A percentile compares a stretch with the other conserved stretches of the same genome.
These are phyloP conservation scores for Neurospora sp. DNA, from an alignment of 495 filamentous ascomycete genomes.

Conservation along the genomic window DNA sequence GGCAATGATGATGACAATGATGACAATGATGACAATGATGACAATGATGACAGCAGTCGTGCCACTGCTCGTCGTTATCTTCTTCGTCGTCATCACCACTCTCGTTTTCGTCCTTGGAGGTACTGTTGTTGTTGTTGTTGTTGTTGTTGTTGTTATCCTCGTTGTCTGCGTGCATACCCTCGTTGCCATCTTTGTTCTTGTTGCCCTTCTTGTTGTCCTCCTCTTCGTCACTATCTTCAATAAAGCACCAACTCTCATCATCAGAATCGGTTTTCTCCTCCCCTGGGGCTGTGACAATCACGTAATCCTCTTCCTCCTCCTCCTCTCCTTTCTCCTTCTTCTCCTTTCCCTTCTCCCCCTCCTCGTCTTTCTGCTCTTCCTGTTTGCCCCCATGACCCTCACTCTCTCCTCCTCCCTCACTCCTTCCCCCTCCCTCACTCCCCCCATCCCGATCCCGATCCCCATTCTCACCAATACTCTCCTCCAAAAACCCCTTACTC, in stretches of 20 bases:
- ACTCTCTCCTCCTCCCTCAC: slow-evolving; percentile 3
- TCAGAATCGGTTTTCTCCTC: neutral
- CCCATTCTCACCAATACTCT: slow-evolving; percentile 8
- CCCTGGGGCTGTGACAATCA: neutral
- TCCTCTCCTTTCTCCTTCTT: neutral
- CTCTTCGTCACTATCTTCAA: neutral
- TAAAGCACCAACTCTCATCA: neutral
- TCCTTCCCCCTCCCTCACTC: neutral
- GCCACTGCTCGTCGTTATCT: neutral
- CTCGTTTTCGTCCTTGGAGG: too few species aligned
- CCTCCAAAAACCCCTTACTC: neutral
- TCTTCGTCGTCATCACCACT: neutral
- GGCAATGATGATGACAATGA: neutral
- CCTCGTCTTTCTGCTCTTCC: neutral
- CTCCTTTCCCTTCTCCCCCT: neutral
- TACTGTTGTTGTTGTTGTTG: neutral
- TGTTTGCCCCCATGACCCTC: slow-evolving; percentile 15
- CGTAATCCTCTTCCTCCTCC: neutral
- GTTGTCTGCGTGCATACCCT: too few species aligned
- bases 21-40: neutral
- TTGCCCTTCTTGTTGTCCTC: neutral
- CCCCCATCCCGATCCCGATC: neutral
- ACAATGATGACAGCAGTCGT: neutral
- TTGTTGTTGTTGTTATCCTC: neutral
- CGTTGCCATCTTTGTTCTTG: too few species aligned